A percentile compares a stretch with the other conserved stretches of the same genome.
Conservation (phyloP, 371 early-diverging fungal species). For the Blakeslea trispora region DNA sequence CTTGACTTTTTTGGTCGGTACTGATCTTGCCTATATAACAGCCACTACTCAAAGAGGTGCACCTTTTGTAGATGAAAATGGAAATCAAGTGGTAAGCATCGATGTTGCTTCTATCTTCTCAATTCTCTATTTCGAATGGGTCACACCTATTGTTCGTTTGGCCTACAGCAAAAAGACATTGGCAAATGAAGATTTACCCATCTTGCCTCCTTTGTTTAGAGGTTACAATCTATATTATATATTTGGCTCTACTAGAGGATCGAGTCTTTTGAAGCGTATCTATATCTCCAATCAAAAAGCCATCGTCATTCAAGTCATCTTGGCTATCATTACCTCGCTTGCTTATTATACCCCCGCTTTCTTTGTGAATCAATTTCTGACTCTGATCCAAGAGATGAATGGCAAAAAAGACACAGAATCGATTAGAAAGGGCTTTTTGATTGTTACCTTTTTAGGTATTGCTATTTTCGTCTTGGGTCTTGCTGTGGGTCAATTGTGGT, state of each 20-base stretch:
- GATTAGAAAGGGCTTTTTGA: constrained; percentile 35
- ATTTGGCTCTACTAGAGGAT: constrained; percentile 30
- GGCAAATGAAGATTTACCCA: constrained; percentile 39
- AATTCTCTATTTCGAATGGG: constrained; percentile 30
- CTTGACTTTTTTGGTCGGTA: constrained; percentile 18
- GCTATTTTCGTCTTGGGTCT: constrained; percentile 43
- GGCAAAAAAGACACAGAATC: constrained; percentile 13
- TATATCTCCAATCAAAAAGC: constrained; percentile 26
- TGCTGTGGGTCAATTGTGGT: constrained; percentile 50
- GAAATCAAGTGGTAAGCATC: constrained; percentile 23
- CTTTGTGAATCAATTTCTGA: constrained; percentile 40
- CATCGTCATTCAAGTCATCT: constrained; percentile 26
- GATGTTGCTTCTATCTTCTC: constrained; percentile 31
- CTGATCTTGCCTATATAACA: constrained; percentile 35
- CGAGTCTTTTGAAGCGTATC: constrained; percentile 31
- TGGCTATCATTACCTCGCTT: constrained; percentile 28
- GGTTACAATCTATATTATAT: constrained; percentile 37
- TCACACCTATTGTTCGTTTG: constrained; percentile 28
- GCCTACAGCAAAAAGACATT: constrained; percentile 37
- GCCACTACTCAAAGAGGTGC: constrained; percentile 32
- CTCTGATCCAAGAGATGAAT: constrained; percentile 35
- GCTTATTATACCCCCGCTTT: constrained; percentile 42
- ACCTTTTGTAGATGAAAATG: constrained; percentile 40
- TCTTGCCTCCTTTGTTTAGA: constrained; percentile 33
- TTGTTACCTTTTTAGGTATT: constrained; percentile 45